Conservation (phyloP, 75 land plant species). For the Larix kaempferi region DNA sequence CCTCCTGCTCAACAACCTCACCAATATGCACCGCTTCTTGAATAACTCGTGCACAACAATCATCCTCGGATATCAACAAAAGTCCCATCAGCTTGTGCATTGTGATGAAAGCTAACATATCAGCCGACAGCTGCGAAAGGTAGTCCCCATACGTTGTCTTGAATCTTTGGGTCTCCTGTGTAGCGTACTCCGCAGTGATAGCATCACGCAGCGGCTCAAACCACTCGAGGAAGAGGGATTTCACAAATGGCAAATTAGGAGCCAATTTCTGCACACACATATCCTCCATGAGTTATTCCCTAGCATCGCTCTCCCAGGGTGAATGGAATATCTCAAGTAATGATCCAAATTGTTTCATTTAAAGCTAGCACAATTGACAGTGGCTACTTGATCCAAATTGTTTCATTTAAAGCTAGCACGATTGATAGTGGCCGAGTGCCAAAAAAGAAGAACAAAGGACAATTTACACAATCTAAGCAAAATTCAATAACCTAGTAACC, state of each 20-base stretch:
- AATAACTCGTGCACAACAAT: slow-evolving; percentile 53
- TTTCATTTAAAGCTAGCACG: too few species aligned
- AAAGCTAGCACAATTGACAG: too few species aligned
- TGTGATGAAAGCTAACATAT: slow-evolving; percentile 89
- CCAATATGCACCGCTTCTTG: slow-evolving; percentile 65
- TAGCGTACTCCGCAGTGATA: slow-evolving; percentile 53
- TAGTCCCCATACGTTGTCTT: slow-evolving; percentile 33
- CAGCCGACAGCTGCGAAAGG: slow-evolving; percentile 61
- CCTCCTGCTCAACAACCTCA: slow-evolving; percentile 95
- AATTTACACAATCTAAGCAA: too few species aligned
- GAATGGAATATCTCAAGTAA: too few species aligned
- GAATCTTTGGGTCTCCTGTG: slow-evolving; percentile 8
- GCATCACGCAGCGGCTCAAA: slow-evolving; percentile 81
- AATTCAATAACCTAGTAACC: too few species aligned
- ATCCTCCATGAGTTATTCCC: slow-evolving; percentile 68
- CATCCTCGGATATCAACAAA: slow-evolving; percentile 49
- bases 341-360: too few species aligned
- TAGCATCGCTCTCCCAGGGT: slow-evolving; percentile 73
- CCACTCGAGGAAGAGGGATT: slow-evolving; percentile 83
- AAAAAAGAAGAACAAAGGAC: too few species aligned
- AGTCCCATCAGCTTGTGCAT: slow-evolving; percentile 89
- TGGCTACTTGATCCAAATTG: too few species aligned
- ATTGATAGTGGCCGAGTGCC: too few species aligned
- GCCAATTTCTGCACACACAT: slow-evolving; percentile 95
- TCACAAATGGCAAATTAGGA: slow-evolving; percentile 86